Percentiles rank a stretch among this genome's conserved stretches.
Conservation (phyloP, 495 filamentous ascomycete genomes). For the Amniculicola lignicola region DNA sequence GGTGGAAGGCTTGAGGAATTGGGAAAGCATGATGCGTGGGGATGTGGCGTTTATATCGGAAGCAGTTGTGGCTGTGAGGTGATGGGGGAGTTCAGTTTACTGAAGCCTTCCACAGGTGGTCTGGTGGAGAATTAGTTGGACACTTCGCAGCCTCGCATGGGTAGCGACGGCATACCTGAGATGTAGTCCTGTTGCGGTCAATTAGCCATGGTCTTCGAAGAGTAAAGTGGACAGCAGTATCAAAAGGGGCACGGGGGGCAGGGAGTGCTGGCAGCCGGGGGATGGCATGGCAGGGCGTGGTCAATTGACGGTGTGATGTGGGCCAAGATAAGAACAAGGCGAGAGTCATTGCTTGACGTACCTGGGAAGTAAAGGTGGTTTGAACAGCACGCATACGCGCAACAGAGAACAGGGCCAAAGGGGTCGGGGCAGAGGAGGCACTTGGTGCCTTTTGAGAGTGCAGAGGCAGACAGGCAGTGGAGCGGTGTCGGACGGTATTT, state of each 20-base stretch:
- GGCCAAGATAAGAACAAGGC: constrained; percentile 27
- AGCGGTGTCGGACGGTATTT: neutral
- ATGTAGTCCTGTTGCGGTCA: constrained; percentile 36
- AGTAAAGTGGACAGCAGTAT: neutral
- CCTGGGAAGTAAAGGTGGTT: constrained; percentile 74
- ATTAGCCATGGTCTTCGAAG: constrained; percentile 27
- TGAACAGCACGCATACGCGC: constrained; percentile 94
- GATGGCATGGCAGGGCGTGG: constrained; percentile 1
- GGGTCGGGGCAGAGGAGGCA: neutral
- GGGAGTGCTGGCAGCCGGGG: neutral
- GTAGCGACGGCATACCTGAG: constrained; percentile 33
- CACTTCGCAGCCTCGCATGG: neutral
- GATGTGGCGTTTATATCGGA: constrained; percentile 4
- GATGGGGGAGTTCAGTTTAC: constrained; percentile 58
- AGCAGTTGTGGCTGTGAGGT: constrained; percentile 26
- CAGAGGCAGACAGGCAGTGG: neutral
- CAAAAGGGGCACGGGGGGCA: neutral
- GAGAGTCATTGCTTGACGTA: constrained; percentile 24
- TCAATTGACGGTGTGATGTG: constrained; percentile 23
- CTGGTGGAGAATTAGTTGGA: constrained; percentile 48
- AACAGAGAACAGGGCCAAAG: constrained; percentile 1
- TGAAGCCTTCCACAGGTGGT: constrained; percentile 98
- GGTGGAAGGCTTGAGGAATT: constrained; percentile 58
- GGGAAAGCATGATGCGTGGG: constrained; percentile 63
- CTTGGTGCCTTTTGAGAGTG: constrained; percentile 7